Evolutionary conservation across 2,329 filamentous ascomycete species (phyloP).

Genomic region (Clonostachys sp.): DNA sequence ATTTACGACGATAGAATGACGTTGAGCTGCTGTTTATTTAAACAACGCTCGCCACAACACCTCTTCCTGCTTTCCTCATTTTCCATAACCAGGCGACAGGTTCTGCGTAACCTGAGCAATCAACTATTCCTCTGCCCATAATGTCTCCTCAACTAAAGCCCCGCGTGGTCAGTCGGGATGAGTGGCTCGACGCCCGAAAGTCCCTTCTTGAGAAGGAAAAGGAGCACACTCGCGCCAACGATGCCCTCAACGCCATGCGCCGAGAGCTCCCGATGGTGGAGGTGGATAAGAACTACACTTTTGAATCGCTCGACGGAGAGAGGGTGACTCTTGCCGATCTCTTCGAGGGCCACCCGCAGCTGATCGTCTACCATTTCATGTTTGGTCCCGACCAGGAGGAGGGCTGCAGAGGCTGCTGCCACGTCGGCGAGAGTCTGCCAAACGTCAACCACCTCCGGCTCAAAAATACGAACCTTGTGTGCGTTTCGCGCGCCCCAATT

Average conservation of each 20-base stretch:
- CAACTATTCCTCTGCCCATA: too few species aligned
- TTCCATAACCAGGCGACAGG: too few species aligned
- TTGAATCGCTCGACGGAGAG: constrained; percentile 20
- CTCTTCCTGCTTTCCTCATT: too few species aligned
- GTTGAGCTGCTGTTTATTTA: too few species aligned
- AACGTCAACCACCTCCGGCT: constrained; percentile 26
- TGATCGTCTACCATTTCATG: constrained; percentile 43
- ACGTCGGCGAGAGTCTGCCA: constrained; percentile 30
- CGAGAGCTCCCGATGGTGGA: constrained; percentile 32
- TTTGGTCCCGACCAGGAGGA: constrained; percentile 23
- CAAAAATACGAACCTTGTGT: constrained; percentile 29
- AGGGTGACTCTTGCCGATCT: constrained; percentile 17
- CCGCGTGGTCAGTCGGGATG: constrained; percentile 16
- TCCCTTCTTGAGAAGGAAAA: constrained; percentile 27
- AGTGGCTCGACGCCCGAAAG: constrained; percentile 26
- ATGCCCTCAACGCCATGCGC: constrained; percentile 19
- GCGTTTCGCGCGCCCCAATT: constrained; percentile 29
- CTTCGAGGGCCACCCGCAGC: constrained; percentile 24
- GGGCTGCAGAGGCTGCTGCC: constrained; percentile 31
- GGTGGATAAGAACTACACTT: constrained; percentile 25
- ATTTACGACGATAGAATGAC: too few species aligned
- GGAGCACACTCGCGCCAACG: constrained; percentile 17
- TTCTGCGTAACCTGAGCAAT: too few species aligned
- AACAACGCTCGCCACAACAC: too few species aligned
- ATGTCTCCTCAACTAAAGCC: too few species aligned